Conservation (phyloP, 192 early-diverging fungal species). For the Oehlia diaphana region DNA sequence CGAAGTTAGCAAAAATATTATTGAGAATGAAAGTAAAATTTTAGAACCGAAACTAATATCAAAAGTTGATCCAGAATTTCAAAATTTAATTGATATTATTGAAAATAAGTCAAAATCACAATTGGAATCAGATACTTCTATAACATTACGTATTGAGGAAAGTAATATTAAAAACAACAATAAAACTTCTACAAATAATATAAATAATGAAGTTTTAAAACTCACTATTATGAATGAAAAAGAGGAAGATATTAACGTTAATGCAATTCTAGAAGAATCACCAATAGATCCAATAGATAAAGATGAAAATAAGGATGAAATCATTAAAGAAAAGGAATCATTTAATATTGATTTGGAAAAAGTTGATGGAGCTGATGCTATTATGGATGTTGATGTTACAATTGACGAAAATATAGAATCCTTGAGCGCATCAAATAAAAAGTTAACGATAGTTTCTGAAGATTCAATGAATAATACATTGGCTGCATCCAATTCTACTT, state of each 20-base stretch:
- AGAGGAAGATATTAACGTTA: too few relatives aligned
- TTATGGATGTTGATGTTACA: not conserved
- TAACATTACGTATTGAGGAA: not conserved
- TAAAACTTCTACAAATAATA: not conserved
- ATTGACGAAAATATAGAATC: not conserved
- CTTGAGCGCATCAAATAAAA: not conserved
- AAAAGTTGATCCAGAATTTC: not conserved
- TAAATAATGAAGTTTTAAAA: not conserved
- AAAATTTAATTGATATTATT: not conserved
- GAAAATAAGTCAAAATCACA: not conserved
- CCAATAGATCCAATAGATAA: not conserved
- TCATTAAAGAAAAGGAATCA: not conserved
- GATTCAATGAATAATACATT: not conserved
- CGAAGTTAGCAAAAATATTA: not conserved
- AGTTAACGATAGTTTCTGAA: not conserved
- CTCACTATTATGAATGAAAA: not conserved
- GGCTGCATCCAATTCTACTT: not conserved
- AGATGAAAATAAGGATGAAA: not conserved
- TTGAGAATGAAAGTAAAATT: not conserved
- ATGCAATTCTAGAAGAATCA: too few relatives aligned
- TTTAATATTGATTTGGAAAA: not conserved
- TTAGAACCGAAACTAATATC: not conserved
- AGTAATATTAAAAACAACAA: not conserved
- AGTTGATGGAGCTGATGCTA: not conserved
- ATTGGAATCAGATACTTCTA: not conserved